Evolutionary conservation across 2,329 filamentous ascomycete species (phyloP), one percentile per base, ranked within the genome.

Genomic region (Phaeosphaeriaceae sp.): DNA sequence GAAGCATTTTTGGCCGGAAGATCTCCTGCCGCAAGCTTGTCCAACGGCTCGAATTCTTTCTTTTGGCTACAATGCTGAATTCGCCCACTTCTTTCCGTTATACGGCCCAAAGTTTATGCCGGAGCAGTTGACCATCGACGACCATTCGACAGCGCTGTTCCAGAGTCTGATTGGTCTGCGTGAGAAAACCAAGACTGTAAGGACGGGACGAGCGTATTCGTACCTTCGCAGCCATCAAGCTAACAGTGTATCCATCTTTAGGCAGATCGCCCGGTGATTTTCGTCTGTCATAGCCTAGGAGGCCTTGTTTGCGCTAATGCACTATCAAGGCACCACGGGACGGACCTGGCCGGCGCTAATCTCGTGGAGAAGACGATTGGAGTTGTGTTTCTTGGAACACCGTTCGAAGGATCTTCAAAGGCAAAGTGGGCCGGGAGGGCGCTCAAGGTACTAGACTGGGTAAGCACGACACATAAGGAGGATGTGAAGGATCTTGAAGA

Each of bases 51-150:
- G 52, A 16, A 58, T 58, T 16, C 46, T 58, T 28, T 50, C 54
- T 9, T 58, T 55, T 40, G 54, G 54, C 6, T 58, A 58, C 43
- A 46, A 55, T 40, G 41, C 52, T 6, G 38, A 50, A 6, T 52
- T 52, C 20, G 48, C 41, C 20, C 46, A 51, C 39, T 51, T 57
- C 47, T 48, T 23, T 21, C 36, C 34, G 21, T 48, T 50, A 29
- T 48, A 40, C 11, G 36, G 42, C 36, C 17, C 37, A 34, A 32
- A 47, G 40, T 26, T 26, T 30, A 41, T 43, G 33, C 29, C 43
- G 18, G 43, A 38, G 41, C 35, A 48, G 30, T 36, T 45, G 16
- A 56, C 46, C n/a, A 48, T 57, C 28, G 54, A 57, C 21, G 43
- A 48, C 37, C 46, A 51, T 37, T 54, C 51, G 15, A 50, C 36